These are phyloP conservation scores for Candida glaebosa DNA, from an alignment of 805 yeast species.

Conservation along the genomic window DNA sequence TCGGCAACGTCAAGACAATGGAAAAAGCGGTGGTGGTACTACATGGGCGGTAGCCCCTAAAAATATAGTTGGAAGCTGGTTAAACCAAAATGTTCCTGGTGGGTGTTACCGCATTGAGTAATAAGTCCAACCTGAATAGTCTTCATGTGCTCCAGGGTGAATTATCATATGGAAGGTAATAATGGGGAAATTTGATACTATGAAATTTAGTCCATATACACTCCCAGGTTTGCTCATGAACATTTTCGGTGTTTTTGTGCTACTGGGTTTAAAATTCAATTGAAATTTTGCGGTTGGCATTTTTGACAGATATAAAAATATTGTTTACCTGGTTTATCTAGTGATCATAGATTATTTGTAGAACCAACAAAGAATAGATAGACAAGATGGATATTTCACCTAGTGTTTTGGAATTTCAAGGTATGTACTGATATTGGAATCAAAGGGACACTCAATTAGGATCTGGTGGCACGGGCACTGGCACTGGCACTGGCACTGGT, in stretches of 20 bases:
- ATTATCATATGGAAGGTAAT: neutral
- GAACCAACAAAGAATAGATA: no score
- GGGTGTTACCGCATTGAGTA: neutral
- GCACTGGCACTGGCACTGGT: no score
- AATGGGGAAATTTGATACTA: neutral
- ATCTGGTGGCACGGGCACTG: no score
- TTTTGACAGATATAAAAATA: neutral
- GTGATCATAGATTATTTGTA: neutral
- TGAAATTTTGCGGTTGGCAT: neutral
- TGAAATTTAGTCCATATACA: neutral
- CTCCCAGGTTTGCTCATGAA: neutral
- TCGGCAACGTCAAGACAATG: no score
- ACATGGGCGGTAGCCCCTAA: no score
- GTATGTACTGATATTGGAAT: slow-evolving; percentile 46
- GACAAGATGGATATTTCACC: slow-evolving; percentile 73
- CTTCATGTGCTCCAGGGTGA: neutral
- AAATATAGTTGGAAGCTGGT: no score
- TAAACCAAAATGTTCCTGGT: no score
- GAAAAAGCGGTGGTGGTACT: no score
- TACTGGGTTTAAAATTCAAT: neutral
- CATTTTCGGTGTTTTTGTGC: no score
- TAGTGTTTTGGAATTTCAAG: slow-evolving; percentile 66
- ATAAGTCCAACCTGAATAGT: neutral
- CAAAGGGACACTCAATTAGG: no score
- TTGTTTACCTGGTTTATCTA: neutral